phyloP scores from a whole-genome alignment of 2,329 filamentous ascomycete species.

The Cadophora luteo-olivacea region DNA sequence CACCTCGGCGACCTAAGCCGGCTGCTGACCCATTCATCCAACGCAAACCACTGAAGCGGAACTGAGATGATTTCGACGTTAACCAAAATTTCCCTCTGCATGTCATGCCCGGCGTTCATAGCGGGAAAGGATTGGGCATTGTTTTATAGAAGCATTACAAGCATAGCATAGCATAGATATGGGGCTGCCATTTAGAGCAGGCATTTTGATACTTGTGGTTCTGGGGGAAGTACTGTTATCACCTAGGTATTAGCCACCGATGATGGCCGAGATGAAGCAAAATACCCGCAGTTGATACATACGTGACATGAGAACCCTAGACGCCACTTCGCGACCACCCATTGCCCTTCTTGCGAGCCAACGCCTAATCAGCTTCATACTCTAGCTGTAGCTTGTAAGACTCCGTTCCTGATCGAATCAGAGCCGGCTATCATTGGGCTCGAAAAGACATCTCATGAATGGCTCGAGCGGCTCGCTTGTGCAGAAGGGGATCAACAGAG shows the following conservation, averaged over 20 bases:
- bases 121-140: background rate
- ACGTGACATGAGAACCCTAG: background rate
- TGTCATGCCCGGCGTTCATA: background rate
- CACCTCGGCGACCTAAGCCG: conserved; percentile 35
- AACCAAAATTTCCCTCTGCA: too few species aligned
- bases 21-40: conserved; percentile 41
- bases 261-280: conserved; percentile 11
- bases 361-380: too few species aligned
- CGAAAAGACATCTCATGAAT: too few species aligned
- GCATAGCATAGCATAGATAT: conserved; percentile 15
- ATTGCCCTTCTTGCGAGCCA: background rate
- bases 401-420: too few species aligned
- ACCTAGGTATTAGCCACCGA: background rate
- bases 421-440: too few species aligned
- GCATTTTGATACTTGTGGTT: conserved; percentile 2
- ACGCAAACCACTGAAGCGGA: conserved; percentile 30
- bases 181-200: background rate
- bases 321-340: background rate
- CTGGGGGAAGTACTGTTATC: conserved; percentile 2
- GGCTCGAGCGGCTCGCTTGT: background rate
- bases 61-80: background rate
- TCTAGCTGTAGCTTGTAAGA: too few species aligned
- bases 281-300: background rate
- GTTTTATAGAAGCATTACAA: background rate
- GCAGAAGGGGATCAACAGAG: background rate